Evolutionary conservation across 148 eudicot genomes (phyloP), one percentile per base, ranked within the genome.

Genomic region (Gaultheria prostrata): DNA sequence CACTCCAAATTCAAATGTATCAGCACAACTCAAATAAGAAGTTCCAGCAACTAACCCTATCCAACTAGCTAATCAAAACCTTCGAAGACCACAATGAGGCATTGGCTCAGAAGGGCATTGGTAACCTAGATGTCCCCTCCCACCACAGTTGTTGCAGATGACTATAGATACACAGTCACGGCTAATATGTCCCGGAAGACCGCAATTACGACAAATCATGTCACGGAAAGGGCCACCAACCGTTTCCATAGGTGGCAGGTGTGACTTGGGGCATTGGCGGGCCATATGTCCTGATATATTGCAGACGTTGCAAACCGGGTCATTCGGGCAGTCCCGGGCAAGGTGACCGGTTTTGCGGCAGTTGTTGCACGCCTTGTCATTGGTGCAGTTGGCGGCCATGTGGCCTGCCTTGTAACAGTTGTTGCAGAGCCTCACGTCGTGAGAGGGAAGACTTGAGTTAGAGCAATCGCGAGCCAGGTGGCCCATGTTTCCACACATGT

Each of bases 291-390:
- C 93, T 0, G 93, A 91, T 77, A 89, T 81, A 65, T 85, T 89
- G 85, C 93, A 91, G 49, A 87, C 73, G 82, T 88, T 88, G 83
- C 93, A 91, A 54, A 89, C 82, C 0, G 90, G 93, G 39, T 88
- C 88, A 43, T 89, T 86, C 1, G 83, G 71, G 79, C 93, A 91
- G 51, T 91, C 93, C 30, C 93, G 88, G 21, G 89, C 91, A 69
- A 88, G 84, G 85, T 91, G 93, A 33, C 92, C 93, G 9, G 85
- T 83, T 82, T 83, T 89, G 56, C 89, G 86, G 80, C 92, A 91
- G 84, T 91, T 89, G 86, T 91, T 91, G 90, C 93, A 89, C 6
- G 91, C 93, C 84, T 91, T 91, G 71, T 88, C 90, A 15, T 89
- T 91, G 67, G 92, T 87, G 85, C 93, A 89, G 18, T 88, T 88